Evolutionary conservation across 768 basidiomycete species (phyloP).

Genomic region (Mycena galericulata): DNA sequence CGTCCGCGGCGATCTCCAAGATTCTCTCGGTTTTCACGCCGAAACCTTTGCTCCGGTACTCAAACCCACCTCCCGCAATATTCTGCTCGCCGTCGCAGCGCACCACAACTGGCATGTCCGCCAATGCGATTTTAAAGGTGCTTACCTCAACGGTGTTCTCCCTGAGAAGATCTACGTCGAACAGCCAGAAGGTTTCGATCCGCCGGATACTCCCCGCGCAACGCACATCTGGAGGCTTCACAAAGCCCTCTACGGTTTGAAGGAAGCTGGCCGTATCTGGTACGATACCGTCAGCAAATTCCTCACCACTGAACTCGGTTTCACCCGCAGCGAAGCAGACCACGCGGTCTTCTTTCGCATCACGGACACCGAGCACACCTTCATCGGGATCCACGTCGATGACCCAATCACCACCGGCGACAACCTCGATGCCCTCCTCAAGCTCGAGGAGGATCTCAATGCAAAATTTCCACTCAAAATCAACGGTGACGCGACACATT

Average conservation of each 20-base stretch:
- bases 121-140: constrained; percentile 36
- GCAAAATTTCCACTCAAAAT: constrained; percentile 17
- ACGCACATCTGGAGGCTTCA: constrained; percentile 32
- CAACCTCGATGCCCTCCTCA: background rate
- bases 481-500: constrained; percentile 18
- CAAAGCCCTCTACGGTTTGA: constrained; percentile 42
- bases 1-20: constrained; percentile 53
- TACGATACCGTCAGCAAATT: constrained; percentile 25
- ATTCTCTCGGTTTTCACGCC: constrained; percentile 49
- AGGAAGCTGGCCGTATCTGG: constrained; percentile 39
- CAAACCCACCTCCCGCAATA: constrained; percentile 34
- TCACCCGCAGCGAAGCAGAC: constrained; percentile 21
- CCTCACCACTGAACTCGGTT: constrained; percentile 13
- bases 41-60: constrained; percentile 48
- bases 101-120: constrained; percentile 41
- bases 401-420: background rate
- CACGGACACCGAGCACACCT: constrained; percentile 1
- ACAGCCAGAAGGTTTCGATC: constrained; percentile 40
- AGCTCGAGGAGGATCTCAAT: constrained; percentile 14
- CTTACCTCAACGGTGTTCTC: constrained; percentile 22
- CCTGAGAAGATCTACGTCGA: constrained; percentile 50
- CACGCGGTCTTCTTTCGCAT: constrained; percentile 25
- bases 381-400: constrained; percentile 7
- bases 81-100: constrained; percentile 45
- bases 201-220: constrained; percentile 4